A percentile compares a stretch with the other conserved stretches of the same genome.
Conservation (phyloP, 2,329 filamentous ascomycete genomes). For the Zymoseptoria tritici region DNA sequence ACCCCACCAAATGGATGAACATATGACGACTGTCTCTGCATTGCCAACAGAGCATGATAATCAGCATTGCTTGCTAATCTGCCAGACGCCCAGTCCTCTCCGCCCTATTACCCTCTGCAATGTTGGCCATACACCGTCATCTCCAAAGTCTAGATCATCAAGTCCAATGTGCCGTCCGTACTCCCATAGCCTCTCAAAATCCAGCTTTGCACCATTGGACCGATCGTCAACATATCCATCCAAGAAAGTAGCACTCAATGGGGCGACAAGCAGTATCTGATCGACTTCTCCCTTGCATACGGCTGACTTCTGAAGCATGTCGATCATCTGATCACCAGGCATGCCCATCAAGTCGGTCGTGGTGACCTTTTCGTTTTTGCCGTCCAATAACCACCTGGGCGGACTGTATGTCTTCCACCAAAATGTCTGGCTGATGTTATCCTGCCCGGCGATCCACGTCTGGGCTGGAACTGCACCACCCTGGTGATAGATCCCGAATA, state of each 20-base stretch:
- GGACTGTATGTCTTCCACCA: slow-evolving; percentile 88
- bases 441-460: slow-evolving; percentile 63
- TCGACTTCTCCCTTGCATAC: slow-evolving; percentile 52
- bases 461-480: slow-evolving; percentile 70
- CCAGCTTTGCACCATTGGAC: neutral
- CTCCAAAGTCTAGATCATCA: slow-evolving; percentile 71
- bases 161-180: slow-evolving; percentile 63
- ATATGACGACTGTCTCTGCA: neutral
- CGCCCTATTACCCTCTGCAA: slow-evolving; percentile 52
- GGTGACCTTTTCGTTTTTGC: slow-evolving; percentile 62
- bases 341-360: slow-evolving; percentile 71
- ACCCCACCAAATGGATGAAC: neutral
- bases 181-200: slow-evolving; percentile 64
- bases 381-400: slow-evolving; percentile 70
- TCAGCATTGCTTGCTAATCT: slow-evolving; percentile 34
- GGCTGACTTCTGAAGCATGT: slow-evolving; percentile 51
- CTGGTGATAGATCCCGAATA: slow-evolving; percentile 80
- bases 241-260: slow-evolving; percentile 62
- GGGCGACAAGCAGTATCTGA: slow-evolving; percentile 54
- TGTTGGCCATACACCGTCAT: slow-evolving; percentile 68
- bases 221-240: slow-evolving; percentile 42
- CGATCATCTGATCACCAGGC: slow-evolving; percentile 52
- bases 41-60: neutral
- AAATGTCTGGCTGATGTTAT: slow-evolving; percentile 58
- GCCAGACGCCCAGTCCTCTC: slow-evolving; percentile 40